A percentile compares a stretch with the other conserved stretches of the same genome.
Conservation (phyloP, 345 rosid species). For the Syzygium aqueum region DNA sequence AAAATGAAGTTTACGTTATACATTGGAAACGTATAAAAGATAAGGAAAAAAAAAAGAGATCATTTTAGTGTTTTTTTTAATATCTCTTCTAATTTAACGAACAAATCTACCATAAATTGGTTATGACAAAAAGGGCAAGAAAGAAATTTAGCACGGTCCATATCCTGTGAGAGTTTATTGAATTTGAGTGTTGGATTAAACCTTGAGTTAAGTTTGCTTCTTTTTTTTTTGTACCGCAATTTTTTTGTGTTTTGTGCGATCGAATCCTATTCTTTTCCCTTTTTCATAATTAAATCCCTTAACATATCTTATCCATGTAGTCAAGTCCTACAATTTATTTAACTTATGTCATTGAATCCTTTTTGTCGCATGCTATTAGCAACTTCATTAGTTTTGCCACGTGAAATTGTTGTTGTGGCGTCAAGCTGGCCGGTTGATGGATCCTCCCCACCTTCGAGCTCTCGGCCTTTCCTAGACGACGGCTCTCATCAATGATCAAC, state of each 20-base stretch:
- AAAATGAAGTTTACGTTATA: neutral
- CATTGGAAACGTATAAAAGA: neutral
- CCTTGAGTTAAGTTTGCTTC: neutral
- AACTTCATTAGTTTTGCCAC: neutral
- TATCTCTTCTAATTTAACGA: neutral
- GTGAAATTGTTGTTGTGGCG: neutral
- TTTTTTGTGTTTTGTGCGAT: neutral
- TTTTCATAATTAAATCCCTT: neutral
- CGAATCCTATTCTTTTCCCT: neutral
- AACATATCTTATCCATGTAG: neutral
- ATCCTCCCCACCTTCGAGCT: neutral
- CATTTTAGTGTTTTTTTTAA: neutral
- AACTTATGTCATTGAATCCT: neutral
- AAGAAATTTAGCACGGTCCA: neutral
- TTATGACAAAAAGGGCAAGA: neutral
- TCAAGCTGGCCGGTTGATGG: neutral
- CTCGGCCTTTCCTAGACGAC: neutral
- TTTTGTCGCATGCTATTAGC: neutral
- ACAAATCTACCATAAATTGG: neutral
- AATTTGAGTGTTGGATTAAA: neutral
- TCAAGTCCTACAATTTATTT: neutral
- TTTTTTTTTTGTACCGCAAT: accelerated
- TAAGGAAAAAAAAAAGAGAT: neutral
- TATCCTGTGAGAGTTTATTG: neutral
- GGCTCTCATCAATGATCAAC: neutral